Percentiles rank a stretch among this genome's conserved stretches.
Conservation (phyloP, 2,329 filamentous ascomycete species). For the Lasiodiplodia theobromae region DNA sequence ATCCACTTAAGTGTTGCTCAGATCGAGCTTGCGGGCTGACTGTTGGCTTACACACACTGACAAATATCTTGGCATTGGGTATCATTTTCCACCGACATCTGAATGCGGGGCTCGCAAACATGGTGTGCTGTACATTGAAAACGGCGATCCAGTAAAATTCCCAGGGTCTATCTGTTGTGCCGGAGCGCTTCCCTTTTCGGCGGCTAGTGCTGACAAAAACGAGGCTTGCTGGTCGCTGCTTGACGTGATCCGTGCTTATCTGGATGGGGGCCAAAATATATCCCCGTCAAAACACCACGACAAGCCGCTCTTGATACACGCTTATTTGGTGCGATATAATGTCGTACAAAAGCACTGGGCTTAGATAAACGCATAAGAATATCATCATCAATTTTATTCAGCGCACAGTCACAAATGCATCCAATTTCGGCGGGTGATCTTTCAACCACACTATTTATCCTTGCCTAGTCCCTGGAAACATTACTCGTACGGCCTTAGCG, state of each 20-base stretch:
- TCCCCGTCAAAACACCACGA: not conserved
- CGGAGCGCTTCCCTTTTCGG: conserved; percentile 7
- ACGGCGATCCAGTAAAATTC: not conserved
- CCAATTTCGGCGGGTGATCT: not conserved
- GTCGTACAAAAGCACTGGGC: not conserved
- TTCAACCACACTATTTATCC: not conserved
- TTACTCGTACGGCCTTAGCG: not conserved
- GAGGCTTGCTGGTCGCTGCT: conserved; percentile 2
- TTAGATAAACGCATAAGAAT: not conserved
- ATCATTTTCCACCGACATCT: not conserved
- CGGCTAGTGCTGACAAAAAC: conserved; percentile 14
- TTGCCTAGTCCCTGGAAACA: not conserved
- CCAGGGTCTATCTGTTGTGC: not conserved
- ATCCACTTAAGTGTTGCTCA: too few species aligned
- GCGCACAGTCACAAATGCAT: not conserved
- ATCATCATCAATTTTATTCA: not conserved
- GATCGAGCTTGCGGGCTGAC: too few species aligned
- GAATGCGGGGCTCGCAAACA: not conserved
- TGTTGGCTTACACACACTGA: too few species aligned
- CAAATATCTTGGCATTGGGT: not conserved
- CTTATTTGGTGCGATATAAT: not conserved
- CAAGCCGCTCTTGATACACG: not conserved
- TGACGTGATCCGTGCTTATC: conserved; percentile 9
- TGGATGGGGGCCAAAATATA: conserved; percentile 6
- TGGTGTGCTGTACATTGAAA: not conserved